Evolutionary conservation across 768 basidiomycete species (phyloP).

Genomic region (Lentinula edodes): DNA sequence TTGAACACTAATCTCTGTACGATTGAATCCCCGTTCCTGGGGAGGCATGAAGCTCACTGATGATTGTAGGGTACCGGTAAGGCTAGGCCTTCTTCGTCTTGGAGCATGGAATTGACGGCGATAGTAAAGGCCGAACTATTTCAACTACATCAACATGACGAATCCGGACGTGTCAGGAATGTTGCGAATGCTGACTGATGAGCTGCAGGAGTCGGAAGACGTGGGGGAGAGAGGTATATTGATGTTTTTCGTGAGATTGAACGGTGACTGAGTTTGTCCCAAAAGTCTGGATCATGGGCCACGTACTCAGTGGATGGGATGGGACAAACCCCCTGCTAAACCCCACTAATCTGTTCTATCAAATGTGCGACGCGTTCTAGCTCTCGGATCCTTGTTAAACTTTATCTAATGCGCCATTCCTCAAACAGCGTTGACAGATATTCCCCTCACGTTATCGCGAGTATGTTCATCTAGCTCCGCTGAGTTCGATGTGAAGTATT

Average conservation of each 20-base stretch:
- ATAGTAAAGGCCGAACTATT: constrained; percentile 51
- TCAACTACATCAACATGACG: constrained; percentile 74
- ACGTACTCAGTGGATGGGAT: constrained; percentile 64
- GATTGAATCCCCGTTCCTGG: constrained; percentile 18
- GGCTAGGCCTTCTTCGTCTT: constrained; percentile 5
- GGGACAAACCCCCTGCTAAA: constrained; percentile 58
- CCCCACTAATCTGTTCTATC: constrained; percentile 62
- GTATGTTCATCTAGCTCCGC: constrained; percentile 30
- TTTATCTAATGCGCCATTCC: not conserved
- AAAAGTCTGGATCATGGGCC: constrained; percentile 48
- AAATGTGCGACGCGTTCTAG: constrained; percentile 30
- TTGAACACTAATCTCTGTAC: constrained; percentile 74
- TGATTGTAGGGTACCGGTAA: constrained; percentile 24
- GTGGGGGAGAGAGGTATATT: constrained; percentile 61
- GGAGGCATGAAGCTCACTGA: not conserved
- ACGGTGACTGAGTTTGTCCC: not conserved
- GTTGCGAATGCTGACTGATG: constrained; percentile 72
- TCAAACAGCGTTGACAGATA: constrained; percentile 66
- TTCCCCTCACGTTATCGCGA: constrained; percentile 73
- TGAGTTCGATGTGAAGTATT: constrained; percentile 6
- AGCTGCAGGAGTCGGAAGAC: constrained; percentile 76
- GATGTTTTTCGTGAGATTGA: not conserved
- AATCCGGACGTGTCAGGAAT: constrained; percentile 68
- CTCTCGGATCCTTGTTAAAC: not conserved
- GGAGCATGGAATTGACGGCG: not conserved